Evolutionary conservation across 495 filamentous ascomycete genomes (phyloP).

Genomic region (Chaetomidium leptoderma): DNA sequence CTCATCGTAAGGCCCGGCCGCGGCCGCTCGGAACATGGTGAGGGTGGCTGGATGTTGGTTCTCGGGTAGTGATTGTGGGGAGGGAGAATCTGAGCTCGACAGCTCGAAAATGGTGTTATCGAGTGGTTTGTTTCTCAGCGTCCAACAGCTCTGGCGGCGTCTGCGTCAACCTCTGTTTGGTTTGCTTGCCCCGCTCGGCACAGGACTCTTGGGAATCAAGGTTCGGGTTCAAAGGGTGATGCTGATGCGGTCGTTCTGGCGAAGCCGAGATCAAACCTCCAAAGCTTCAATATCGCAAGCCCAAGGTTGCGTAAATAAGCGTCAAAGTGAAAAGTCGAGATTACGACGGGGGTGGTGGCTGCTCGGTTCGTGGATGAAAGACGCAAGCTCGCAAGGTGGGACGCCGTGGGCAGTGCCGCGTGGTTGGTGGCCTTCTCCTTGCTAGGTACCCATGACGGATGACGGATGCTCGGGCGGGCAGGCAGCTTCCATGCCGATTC

Average conservation of each 20-base stretch:
- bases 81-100: not conserved
- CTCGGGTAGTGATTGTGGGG: not conserved
- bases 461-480: conserved; percentile 9
- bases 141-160: not conserved
- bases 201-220: not conserved
- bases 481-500: conserved; percentile 11
- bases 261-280: not conserved
- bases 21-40: conserved; percentile 51
- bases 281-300: not conserved
- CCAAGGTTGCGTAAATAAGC: not conserved
- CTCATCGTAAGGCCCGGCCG: conserved; percentile 49
- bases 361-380: not conserved
- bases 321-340: too few relatives aligned
- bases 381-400: not conserved
- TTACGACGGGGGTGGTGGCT: not conserved
- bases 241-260: not conserved
- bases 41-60: not conserved
- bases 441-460: not conserved
- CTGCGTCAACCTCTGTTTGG: not conserved
- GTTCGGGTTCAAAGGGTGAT: not conserved
- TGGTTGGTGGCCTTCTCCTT: conserved; percentile 19
- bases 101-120: not conserved
- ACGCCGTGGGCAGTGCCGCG: conserved; percentile 26
- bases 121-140: not conserved
- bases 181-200: conserved; percentile 1